A percentile compares a stretch with the other conserved stretches of the same genome.
These are phyloP conservation scores for Mycena crocata DNA, from an alignment of 768 basidiomycete species.

Conservation along the genomic window DNA sequence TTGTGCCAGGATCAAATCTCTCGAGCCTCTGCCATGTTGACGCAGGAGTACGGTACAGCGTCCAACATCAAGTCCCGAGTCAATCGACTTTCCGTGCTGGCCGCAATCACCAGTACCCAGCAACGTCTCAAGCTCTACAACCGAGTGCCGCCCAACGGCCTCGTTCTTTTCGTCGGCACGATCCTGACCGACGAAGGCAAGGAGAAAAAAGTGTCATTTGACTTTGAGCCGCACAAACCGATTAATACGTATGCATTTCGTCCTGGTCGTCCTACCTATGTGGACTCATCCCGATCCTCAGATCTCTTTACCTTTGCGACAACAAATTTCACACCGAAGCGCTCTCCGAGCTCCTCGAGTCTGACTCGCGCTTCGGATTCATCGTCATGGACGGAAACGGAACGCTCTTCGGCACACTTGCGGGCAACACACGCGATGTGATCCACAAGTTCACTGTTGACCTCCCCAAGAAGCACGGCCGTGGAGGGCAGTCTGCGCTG, in stretches of 20 bases:
- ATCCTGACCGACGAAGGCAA: constrained; percentile 98
- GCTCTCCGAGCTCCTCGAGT: constrained; percentile 94
- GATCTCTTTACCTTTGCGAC: constrained; percentile 98
- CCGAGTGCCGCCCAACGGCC: constrained; percentile 95
- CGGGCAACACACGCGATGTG: constrained; percentile 97
- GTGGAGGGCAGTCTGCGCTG: constrained; percentile 99
- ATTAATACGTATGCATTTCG: constrained; percentile 89
- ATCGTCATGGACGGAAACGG: constrained; percentile 99
- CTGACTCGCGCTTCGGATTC: constrained; percentile 97
- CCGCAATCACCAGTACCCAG: constrained; percentile 98
- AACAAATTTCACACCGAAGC: constrained; percentile 99
- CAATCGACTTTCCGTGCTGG: constrained; percentile 96
- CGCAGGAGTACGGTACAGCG: constrained; percentile 98
- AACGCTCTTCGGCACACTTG: constrained; percentile 93
- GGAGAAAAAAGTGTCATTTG: constrained; percentile 99
- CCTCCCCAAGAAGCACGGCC: constrained; percentile 99
- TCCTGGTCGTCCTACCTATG: background rate
- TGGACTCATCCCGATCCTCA: constrained; percentile 44
- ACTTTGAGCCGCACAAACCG: constrained; percentile 98
- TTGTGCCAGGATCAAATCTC: constrained; percentile 87
- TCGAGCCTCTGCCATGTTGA: constrained; percentile 93
- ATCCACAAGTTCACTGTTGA: constrained; percentile 99
- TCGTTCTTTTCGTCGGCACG: constrained; percentile 98
- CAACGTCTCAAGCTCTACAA: constrained; percentile 97
- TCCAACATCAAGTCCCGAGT: constrained; percentile 99